Conservation (phyloP, 805 yeast genomes). For the Zygoascus ofunaensis region DNA sequence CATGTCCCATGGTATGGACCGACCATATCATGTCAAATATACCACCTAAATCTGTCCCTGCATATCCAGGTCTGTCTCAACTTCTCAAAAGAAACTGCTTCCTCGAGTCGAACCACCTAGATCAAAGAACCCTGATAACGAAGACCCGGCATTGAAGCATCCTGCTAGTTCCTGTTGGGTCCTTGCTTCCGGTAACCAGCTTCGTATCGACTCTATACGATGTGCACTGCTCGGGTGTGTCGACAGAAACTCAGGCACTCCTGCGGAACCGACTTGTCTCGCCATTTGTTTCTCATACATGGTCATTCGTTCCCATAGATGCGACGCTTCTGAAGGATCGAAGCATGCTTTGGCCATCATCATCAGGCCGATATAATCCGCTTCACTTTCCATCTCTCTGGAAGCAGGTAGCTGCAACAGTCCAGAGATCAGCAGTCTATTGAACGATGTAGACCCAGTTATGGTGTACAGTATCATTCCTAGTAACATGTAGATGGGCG, state of each 20-base stretch:
- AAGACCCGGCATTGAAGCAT: slow-evolving; percentile 25
- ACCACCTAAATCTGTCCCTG: too few species aligned
- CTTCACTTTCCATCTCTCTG: slow-evolving; percentile 91
- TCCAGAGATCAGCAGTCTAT: slow-evolving; percentile 45
- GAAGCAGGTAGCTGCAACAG: slow-evolving; percentile 73
- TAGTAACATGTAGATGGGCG: slow-evolving; percentile 57
- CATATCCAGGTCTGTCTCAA: too few species aligned
- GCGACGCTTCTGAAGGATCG: slow-evolving; percentile 63
- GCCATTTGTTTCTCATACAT: slow-evolving; percentile 34
- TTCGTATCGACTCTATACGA: slow-evolving; percentile 57
- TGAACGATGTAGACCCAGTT: slow-evolving; percentile 51
- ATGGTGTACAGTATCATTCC: slow-evolving; percentile 46
- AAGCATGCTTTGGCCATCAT: slow-evolving; percentile 87
- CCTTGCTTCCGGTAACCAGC: slow-evolving; percentile 47
- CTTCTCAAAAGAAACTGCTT: too few species aligned
- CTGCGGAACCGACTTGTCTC: slow-evolving; percentile 20
- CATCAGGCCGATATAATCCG: slow-evolving; percentile 89
- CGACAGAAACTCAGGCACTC: slow-evolving; percentile 55
- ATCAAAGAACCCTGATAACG: background rate
- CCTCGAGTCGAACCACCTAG: too few species aligned
- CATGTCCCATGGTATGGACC: too few species aligned
- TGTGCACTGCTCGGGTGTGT: slow-evolving; percentile 84
- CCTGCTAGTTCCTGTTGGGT: slow-evolving; percentile 34
- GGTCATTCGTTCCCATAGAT: slow-evolving; percentile 78
- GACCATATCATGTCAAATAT: too few species aligned